Evolutionary conservation across 305 asterid species (phyloP), one percentile per base, ranked within the genome.

Genomic region (Solanum hybrid): DNA sequence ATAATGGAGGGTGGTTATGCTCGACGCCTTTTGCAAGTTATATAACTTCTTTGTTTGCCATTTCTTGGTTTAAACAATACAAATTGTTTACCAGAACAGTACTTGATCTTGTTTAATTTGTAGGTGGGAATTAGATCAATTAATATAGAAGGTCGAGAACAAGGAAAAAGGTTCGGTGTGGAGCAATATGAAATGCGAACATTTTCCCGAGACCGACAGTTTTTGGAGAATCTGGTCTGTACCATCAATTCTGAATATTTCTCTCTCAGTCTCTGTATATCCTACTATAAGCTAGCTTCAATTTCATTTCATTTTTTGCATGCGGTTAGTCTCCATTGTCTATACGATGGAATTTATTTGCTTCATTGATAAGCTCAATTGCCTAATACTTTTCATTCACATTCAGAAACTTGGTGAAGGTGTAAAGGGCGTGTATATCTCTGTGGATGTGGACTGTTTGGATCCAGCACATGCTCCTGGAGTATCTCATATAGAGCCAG

Each of bases 401-500:
- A 75, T 81, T 92, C 97, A 97, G 99, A 94, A 97, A 94, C 98
- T 97, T 14, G 99, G 99, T 0, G 98, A 97, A 93, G 99, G 99
- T 13, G 99, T 90, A 75, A 97, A 97, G 93, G 99, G 99, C 2
- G 99, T 97, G 86, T 97, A 97, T 90, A 93, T 97, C 12, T 97
- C 99, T 5, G 94, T 96, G 78, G 99, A 97, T 51, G 90, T 97
- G 89, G 99, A 97, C 91, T 93, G 97, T 89, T 96, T 97, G 11
- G 99, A 97, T 93, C 99, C 99, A 40, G 99, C 98, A 89, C 96
- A 95, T 93, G 99, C 99, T 37, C 99, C 99, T 1, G 99, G 99
- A 75, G 99, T 97, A 73, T 97, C 99, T 79, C 99, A 97, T 93
- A 96, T 97, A 12, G 99, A 97, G 92, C 98, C 99, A 2, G 99